Evolutionary conservation across 2,329 filamentous ascomycete species (phyloP).

Genomic region (Cordyceps tenuipes): DNA sequence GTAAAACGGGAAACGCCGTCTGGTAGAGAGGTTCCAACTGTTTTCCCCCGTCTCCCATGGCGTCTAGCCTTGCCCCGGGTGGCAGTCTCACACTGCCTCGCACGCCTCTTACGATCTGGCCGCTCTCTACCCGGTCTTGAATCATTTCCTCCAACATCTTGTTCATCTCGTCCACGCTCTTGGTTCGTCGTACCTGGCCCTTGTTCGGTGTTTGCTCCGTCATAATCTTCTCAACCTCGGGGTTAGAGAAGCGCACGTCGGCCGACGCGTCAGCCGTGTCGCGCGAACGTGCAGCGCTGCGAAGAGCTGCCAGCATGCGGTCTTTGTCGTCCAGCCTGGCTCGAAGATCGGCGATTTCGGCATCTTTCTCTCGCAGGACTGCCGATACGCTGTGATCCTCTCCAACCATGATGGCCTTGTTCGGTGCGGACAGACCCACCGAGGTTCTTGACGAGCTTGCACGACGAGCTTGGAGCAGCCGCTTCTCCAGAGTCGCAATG

Average conservation of each 20-base stretch:
- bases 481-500: conserved; percentile 86
- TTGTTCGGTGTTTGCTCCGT: conserved; percentile 19
- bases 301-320: conserved; percentile 79
- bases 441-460: conserved; percentile 86
- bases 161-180: conserved; percentile 86
- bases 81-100: conserved; percentile 59
- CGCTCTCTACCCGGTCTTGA: conserved; percentile 72
- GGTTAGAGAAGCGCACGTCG: conserved; percentile 24
- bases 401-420: conserved; percentile 59
- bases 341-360: conserved; percentile 85
- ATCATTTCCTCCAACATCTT: conserved; percentile 95
- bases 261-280: conserved; percentile 60
- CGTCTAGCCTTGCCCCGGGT: conserved; percentile 34
- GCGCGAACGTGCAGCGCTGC: conserved; percentile 75
- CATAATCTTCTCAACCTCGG: conserved; percentile 16
- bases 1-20: conserved; percentile 24
- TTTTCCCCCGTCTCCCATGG: conserved; percentile 25
- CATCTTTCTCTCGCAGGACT: conserved; percentile 77
- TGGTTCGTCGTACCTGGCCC: conserved; percentile 44
- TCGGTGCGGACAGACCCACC: conserved; percentile 55
- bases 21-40: conserved; percentile 32
- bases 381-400: conserved; percentile 70
- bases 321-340: conserved; percentile 90
- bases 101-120: conserved; percentile 58
- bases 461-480: conserved; percentile 79